A percentile compares a stretch with the other conserved stretches of the same genome.
Conservation (phyloP, 2,329 filamentous ascomycete species). For the Epichloe hybrida region DNA sequence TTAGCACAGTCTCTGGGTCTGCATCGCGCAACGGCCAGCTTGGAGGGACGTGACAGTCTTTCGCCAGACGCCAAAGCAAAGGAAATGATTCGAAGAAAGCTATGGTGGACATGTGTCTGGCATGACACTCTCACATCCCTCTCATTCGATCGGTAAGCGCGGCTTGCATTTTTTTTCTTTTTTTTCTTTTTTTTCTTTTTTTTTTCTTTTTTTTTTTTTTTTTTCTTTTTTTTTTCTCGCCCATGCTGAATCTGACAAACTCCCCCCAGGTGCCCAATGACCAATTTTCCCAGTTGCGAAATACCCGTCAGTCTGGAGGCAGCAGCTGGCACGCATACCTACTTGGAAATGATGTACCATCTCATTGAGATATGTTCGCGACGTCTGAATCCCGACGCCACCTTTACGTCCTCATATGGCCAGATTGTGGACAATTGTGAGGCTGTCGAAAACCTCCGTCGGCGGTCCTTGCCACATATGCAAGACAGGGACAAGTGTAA, state of each 20-base stretch:
- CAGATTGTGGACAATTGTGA: conserved; percentile 46
- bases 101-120: conserved; percentile 56
- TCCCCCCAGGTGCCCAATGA: conserved; percentile 45
- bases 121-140: conserved; percentile 53
- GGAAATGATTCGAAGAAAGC: conserved; percentile 39
- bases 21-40: conserved; percentile 31
- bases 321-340: conserved; percentile 36
- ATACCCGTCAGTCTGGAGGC: conserved; percentile 33
- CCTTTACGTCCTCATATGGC: conserved; percentile 33
- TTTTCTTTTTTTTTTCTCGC: neutral
- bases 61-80: conserved; percentile 33
- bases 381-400: conserved; percentile 40
- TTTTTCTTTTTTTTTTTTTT: too few species aligned
- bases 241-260: neutral
- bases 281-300: conserved; percentile 42
- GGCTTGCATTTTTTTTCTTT: neutral
- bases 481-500: conserved; percentile 49
- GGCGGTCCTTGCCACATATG: conserved; percentile 36
- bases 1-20: conserved; percentile 52
- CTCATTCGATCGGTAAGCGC: conserved; percentile 45
- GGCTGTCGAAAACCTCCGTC: conserved; percentile 37
- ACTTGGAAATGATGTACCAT: conserved; percentile 52
- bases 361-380: conserved; percentile 48
- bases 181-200: too few species aligned
- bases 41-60: conserved; percentile 31